Base-by-base conservation (phyloP, 306 rosid species). In the Castanopsis chinensis region DNA sequence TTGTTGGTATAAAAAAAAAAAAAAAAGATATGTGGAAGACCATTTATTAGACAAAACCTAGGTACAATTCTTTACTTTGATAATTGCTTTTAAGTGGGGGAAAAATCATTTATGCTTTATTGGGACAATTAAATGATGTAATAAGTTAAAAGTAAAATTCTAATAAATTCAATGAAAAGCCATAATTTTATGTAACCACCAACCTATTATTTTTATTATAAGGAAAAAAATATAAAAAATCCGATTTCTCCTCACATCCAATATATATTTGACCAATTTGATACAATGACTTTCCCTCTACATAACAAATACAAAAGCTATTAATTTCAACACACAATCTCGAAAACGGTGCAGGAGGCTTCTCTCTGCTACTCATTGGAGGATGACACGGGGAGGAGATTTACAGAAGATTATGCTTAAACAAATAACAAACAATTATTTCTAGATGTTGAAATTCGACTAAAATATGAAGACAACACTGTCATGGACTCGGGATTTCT, bases 401-500 rank as follows among this genome's bases (percentile, higher is more conserved):
- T 43, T 85, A 86, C 85, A 88, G 65, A 76, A 76, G 81, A 84
- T 68, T 77, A 68, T 72, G 88, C 92, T 74, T 65, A 20, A 84
- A 67, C 72, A 61, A 63, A 78, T 70, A 58, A 65, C 51, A 64
- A 64, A 49, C 12, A 11, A 3, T 19, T 32, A 21, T 78, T 75
- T 57, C 75, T 74, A 32, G 21, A 37, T 74, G 58, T 60, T 5
- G 67, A 57, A 54, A 43, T 79, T 73, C 72, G 4, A 79, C 88
- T 95, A 95, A 83, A 95, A 95, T 79, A 93, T 93, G 92, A 93
- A 90, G 84, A 95, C 98, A 72, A 93, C 99, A 76, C 97, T 95
- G 85, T 93, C 97, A 71, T 93, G 99, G 88, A 95, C 98, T 83
- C 98, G 87, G 67, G 98, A 91, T 87, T 95, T 95, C 78, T 95